Percentiles rank a stretch among this genome's conserved stretches.
Conservation (phyloP, 805 yeast genomes). For the Wickerhamiella australiensis region DNA sequence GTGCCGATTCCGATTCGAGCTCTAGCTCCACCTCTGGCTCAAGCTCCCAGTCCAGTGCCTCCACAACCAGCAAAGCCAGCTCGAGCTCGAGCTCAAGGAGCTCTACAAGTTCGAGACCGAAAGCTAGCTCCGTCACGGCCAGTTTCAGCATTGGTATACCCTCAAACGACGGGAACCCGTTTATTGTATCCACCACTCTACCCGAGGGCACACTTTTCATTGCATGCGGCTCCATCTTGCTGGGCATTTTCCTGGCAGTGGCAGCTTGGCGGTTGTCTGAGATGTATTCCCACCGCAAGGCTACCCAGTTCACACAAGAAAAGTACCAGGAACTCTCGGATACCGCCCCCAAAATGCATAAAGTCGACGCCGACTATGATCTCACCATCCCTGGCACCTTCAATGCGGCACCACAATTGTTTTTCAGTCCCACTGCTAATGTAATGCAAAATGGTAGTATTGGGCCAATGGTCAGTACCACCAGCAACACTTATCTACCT, state of each 20-base stretch:
- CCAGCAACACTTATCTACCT: constrained; percentile 18
- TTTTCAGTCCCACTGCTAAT: constrained; percentile 72
- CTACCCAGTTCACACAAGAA: constrained; percentile 37
- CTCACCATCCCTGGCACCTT: constrained; percentile 7
- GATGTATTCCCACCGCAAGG: constrained; percentile 36
- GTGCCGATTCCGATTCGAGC: no score
- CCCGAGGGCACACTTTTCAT: constrained; percentile 78
- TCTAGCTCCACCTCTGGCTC: constrained; percentile 1
- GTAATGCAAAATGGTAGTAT: constrained; percentile 38
- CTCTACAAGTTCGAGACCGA: not conserved
- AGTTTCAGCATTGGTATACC: constrained; percentile 41
- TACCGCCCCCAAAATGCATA: constrained; percentile 14
- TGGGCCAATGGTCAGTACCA: constrained; percentile 11
- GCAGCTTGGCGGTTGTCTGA: constrained; percentile 41
- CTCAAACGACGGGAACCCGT: constrained; percentile 50
- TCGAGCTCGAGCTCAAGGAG: not conserved
- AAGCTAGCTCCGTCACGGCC: not conserved
- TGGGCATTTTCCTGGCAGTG: constrained; percentile 42
- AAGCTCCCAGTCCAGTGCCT: not conserved
- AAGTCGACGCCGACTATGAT: constrained; percentile 11
- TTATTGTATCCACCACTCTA: constrained; percentile 37
- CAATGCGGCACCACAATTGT: constrained; percentile 29
- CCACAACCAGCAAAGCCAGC: not conserved
- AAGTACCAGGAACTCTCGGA: constrained; percentile 15
- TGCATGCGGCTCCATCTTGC: constrained; percentile 60